Conservation (phyloP, 2,329 filamentous ascomycete species). For the Hypoxylon sp. region DNA sequence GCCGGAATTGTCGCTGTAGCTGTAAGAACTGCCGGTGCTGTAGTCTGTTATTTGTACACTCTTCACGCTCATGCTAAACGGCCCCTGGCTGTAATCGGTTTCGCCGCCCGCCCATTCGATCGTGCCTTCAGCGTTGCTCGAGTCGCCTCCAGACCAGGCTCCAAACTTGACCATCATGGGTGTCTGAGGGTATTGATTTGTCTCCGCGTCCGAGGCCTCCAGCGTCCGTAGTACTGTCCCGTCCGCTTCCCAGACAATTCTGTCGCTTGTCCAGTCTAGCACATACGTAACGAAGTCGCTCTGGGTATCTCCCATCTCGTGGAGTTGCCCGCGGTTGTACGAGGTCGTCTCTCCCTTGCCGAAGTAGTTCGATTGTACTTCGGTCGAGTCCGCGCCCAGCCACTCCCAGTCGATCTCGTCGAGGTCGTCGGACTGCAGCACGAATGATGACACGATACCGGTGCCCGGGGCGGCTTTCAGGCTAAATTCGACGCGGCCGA, state of each 20-base stretch:
- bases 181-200: constrained; percentile 88
- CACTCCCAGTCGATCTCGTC: constrained; percentile 99
- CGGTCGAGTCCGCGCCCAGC: constrained; percentile 79
- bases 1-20: constrained; percentile 82
- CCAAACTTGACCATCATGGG: constrained; percentile 96
- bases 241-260: constrained; percentile 89
- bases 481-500: constrained; percentile 86
- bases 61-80: constrained; percentile 87
- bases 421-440: constrained; percentile 89
- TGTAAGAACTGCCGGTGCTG: constrained; percentile 88
- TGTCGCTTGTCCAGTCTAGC: constrained; percentile 88
- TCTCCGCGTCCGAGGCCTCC: constrained; percentile 73
- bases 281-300: constrained; percentile 84
- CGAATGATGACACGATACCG: constrained; percentile 92
- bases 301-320: constrained; percentile 77
- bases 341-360: constrained; percentile 86
- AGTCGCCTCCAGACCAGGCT: constrained; percentile 90
- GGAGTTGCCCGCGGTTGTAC: constrained; percentile 90
- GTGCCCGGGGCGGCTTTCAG: constrained; percentile 88
- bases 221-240: constrained; percentile 82
- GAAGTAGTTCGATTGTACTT: constrained; percentile 98
- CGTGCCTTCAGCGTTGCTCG: constrained; percentile 81
- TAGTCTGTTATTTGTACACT: constrained; percentile 86
- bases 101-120: constrained; percentile 89
- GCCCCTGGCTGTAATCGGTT: constrained; percentile 85